Percentiles rank a stretch among this genome's conserved stretches.
Evolutionary conservation across 495 filamentous ascomycete genomes (phyloP).

Genomic region (Trichoderma parareesei): DNA sequence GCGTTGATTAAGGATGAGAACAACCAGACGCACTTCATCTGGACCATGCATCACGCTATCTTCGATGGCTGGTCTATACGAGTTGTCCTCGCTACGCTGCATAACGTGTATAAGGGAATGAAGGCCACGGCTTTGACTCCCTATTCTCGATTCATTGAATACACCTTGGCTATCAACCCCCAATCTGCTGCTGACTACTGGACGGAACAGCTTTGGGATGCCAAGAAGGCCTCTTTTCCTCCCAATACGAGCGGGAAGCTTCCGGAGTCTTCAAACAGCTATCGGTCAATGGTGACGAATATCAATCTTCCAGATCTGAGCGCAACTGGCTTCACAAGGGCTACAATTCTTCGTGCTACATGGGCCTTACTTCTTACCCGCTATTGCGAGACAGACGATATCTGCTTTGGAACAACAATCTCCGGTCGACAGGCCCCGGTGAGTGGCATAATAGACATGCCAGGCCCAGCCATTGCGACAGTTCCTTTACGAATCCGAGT

Average conservation of each 20-base stretch:
- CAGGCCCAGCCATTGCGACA: conserved; percentile 50
- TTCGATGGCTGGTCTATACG: conserved; percentile 9
- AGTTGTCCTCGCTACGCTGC: not conserved
- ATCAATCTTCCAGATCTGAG: not conserved
- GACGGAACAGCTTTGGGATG: not conserved
- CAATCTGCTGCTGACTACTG: conserved; percentile 9
- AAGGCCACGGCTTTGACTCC: not conserved
- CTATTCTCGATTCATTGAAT: conserved; percentile 8
- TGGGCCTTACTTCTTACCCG: conserved; percentile 35
- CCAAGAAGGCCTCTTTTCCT: not conserved
- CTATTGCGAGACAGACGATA: conserved; percentile 30
- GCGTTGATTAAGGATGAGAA: conserved; percentile 9
- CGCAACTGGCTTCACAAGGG: conserved; percentile 24
- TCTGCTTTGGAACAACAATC: conserved; percentile 40
- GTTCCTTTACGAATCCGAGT: conserved; percentile 40
- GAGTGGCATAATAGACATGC: conserved; percentile 36
- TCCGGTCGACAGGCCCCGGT: conserved; percentile 41
- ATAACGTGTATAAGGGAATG: not conserved
- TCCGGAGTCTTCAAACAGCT: not conserved
- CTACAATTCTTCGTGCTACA: conserved; percentile 36
- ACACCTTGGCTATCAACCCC: conserved; percentile 1
- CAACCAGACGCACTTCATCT: conserved; percentile 14
- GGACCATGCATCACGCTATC: conserved; percentile 2
- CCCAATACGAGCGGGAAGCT: not conserved
- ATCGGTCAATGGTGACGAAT: not conserved